A percentile compares a stretch with the other conserved stretches of the same genome.
Conservation (phyloP, 495 filamentous ascomycete genomes). For the Amorphotheca resinae region DNA sequence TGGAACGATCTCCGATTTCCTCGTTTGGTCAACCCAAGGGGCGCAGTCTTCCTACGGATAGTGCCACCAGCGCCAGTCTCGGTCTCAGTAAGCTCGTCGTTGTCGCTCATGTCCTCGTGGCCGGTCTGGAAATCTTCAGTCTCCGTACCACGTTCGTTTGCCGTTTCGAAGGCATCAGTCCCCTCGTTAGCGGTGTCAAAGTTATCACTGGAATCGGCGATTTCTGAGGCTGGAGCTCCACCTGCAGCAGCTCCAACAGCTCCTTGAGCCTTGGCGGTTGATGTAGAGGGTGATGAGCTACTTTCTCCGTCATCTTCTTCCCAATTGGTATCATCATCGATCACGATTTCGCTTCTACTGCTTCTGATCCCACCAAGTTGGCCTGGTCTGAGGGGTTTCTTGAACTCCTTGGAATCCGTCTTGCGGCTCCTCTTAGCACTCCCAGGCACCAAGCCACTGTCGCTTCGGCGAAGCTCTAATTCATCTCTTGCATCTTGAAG, state of each 20-base stretch:
- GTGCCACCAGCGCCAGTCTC: conserved; percentile 41
- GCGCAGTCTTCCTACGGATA: conserved; percentile 7
- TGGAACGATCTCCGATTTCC: conserved; percentile 54
- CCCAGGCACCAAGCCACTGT: conserved; percentile 35
- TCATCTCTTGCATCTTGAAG: conserved; percentile 93
- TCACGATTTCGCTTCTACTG: conserved; percentile 60
- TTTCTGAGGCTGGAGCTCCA: conserved; percentile 5
- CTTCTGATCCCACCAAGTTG: conserved; percentile 67
- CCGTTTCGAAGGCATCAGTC: conserved; percentile 69
- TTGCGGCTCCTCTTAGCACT: conserved; percentile 53
- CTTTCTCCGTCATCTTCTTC: conserved; percentile 55
- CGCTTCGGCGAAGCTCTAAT: conserved; percentile 61
- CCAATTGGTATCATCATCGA: conserved; percentile 81
- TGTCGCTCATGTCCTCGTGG: conserved; percentile 68
- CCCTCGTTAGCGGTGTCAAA: conserved; percentile 84
- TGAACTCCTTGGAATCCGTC: conserved; percentile 55
- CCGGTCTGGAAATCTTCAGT: conserved; percentile 93
- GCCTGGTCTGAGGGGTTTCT: conserved; percentile 61
- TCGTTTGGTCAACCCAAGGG: conserved; percentile 20
- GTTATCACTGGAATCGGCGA: conserved; percentile 39
- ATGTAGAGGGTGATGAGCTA: conserved; percentile 30
- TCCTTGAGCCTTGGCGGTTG: conserved; percentile 8
- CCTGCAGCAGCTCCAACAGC: conserved; percentile 10
- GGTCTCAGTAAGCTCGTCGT: conserved; percentile 78
- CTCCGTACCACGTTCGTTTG: conserved; percentile 71